These are phyloP conservation scores for Alternaria atra DNA, from an alignment of 2,329 filamentous ascomycete genomes.

Conservation along the genomic window DNA sequence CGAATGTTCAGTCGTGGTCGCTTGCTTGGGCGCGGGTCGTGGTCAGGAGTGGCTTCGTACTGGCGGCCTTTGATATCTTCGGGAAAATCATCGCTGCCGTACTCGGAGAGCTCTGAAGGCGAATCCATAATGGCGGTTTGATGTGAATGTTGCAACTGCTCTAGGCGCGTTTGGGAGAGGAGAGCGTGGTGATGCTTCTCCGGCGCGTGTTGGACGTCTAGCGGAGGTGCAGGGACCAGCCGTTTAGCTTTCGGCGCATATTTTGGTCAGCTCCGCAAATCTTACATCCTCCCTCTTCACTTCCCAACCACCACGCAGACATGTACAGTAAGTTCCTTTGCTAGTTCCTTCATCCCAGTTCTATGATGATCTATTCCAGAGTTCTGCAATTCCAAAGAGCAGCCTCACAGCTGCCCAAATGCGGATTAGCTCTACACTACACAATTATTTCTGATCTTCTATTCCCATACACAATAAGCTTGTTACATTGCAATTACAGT, in stretches of 20 bases:
- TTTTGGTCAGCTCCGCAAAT: conserved; percentile 6
- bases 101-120: conserved; percentile 71
- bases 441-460: conserved; percentile 56
- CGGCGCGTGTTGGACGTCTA: conserved; percentile 15
- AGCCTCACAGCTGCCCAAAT: conserved; percentile 47
- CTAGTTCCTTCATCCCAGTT: background rate
- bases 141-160: background rate
- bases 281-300: background rate
- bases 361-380: conserved; percentile 56
- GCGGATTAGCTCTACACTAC: conserved; percentile 59
- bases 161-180: conserved; percentile 7
- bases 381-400: conserved; percentile 62
- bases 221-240: conserved; percentile 18
- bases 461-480: background rate
- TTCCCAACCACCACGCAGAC: conserved; percentile 5
- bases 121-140: conserved; percentile 56
- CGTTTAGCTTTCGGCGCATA: conserved; percentile 21
- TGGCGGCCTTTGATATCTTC: conserved; percentile 63
- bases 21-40: conserved; percentile 54
- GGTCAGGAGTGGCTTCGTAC: conserved; percentile 55
- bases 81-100: conserved; percentile 69
- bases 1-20: conserved; percentile 49
- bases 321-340: conserved; percentile 20
- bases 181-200: conserved; percentile 18
- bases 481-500: conserved; percentile 10